Evolutionary conservation across 345 rosid species (phyloP).

Genomic region (Salix suchowensis): DNA sequence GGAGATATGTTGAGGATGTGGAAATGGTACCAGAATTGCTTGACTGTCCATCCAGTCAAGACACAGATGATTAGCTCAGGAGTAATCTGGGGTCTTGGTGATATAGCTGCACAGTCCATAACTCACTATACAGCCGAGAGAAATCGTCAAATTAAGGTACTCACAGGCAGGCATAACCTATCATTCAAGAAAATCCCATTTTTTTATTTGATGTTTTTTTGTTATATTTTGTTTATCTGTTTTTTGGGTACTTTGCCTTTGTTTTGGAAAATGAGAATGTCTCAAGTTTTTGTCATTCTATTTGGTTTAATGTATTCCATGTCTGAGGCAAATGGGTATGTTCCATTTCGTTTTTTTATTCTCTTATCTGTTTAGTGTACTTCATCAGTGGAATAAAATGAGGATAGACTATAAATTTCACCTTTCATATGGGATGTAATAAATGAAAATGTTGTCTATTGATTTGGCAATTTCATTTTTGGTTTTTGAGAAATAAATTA

Average conservation of each 20-base stretch:
- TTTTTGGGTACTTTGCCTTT: not conserved
- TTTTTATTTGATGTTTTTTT: not conserved
- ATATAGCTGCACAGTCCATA: slow-evolving; percentile 40
- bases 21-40: slow-evolving; percentile 42
- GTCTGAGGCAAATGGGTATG: slow-evolving; percentile 1
- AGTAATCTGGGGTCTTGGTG: slow-evolving; percentile 44
- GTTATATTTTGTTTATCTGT: not conserved
- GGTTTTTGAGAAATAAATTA: not conserved
- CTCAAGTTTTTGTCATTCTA: not conserved
- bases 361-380: not conserved
- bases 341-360: not conserved
- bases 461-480: not conserved
- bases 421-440: no score
- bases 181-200: not conserved
- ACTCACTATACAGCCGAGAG: slow-evolving; percentile 21
- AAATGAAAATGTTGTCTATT: not conserved
- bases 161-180: not conserved
- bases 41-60: slow-evolving; percentile 38
- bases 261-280: not conserved
- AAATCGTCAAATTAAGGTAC: slow-evolving; percentile 20
- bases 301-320: not conserved
- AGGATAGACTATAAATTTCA: no score
- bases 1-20: slow-evolving; percentile 27
- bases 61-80: slow-evolving; percentile 42
- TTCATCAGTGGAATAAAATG: not conserved